Evolutionary conservation across 177 flowering plant species (phyloP).

Genomic region (Vitis hybrid): DNA sequence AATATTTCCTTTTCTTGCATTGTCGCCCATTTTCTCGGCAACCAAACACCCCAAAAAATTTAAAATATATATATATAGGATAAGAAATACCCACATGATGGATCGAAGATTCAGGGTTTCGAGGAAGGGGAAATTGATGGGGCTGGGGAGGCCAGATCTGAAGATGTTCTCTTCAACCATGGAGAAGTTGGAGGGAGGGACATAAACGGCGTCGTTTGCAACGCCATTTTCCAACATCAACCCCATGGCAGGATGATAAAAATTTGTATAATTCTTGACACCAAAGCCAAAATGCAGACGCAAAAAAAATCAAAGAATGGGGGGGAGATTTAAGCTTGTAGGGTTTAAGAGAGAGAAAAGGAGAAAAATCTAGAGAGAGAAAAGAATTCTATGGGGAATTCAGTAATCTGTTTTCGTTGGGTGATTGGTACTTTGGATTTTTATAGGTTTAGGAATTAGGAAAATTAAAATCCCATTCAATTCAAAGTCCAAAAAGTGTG

Average conservation of each 20-base stretch:
- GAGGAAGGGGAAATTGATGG: conserved; percentile 55
- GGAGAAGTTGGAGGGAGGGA: conserved; percentile 66
- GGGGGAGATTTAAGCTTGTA: no score
- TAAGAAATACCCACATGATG: conserved; percentile 48
- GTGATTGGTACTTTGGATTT: no score
- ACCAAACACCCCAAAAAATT: neutral
- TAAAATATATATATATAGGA: no score
- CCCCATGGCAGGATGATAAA: conserved; percentile 8
- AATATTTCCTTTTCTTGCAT: neutral
- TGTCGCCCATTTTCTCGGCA: neutral
- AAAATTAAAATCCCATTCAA: no score
- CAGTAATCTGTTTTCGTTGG: no score
- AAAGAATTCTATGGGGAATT: neutral
- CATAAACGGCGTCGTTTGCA: conserved; percentile 23
- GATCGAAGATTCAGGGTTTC: conserved; percentile 67
- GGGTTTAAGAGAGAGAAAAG: neutral
- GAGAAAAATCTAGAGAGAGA: neutral
- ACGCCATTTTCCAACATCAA: conserved; percentile 20
- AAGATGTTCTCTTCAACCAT: conserved; percentile 74
- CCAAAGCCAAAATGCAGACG: neutral
- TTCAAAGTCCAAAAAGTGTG: no score
- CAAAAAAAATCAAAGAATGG: no score
- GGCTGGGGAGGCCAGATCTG: conserved; percentile 67
- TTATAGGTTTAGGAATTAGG: no score
- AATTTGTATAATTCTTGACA: neutral